Percentiles rank a stretch among this genome's conserved stretches.
These are phyloP conservation scores for Fermentozyma sake DNA, from an alignment of 1,139 yeast species.

Conservation along the genomic window DNA sequence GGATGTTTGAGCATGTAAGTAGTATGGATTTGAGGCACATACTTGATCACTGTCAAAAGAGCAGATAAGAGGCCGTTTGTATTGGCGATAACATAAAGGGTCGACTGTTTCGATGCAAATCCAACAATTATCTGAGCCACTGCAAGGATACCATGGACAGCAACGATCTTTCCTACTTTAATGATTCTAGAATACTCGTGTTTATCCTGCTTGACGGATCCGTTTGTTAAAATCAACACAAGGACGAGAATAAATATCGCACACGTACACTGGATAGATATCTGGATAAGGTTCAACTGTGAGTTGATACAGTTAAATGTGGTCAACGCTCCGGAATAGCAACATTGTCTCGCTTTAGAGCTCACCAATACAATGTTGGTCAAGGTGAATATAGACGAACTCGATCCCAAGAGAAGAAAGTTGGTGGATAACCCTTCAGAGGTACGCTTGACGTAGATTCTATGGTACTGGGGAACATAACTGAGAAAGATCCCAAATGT, in stretches of 20 bases:
- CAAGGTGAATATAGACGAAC: slow-evolving; percentile 67
- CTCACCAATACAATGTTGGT: slow-evolving; percentile 65
- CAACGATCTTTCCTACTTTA: slow-evolving; percentile 36
- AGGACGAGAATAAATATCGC: slow-evolving; percentile 57
- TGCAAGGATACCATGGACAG: slow-evolving; percentile 32
- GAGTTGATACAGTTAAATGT: slow-evolving; percentile 65
- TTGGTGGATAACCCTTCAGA: slow-evolving; percentile 80
- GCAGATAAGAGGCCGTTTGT: slow-evolving; percentile 62
- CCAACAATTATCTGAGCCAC: slow-evolving; percentile 30
- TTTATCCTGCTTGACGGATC: slow-evolving; percentile 44
- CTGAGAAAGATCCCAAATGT: slow-evolving; percentile 70
- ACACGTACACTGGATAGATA: slow-evolving; percentile 62
- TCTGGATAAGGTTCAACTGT: slow-evolving; percentile 66
- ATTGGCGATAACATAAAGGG: slow-evolving; percentile 45
- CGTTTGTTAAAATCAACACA: slow-evolving; percentile 44
- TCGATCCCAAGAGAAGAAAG: slow-evolving; percentile 67
- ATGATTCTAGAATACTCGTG: slow-evolving; percentile 41
- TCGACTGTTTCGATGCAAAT: slow-evolving; percentile 15
- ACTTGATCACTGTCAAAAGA: slow-evolving; percentile 61
- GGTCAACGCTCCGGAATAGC: slow-evolving; percentile 35
- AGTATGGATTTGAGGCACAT: slow-evolving; percentile 75
- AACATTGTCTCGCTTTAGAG: slow-evolving; percentile 50
- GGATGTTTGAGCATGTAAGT: slow-evolving; percentile 69
- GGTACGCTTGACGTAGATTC: slow-evolving; percentile 54
- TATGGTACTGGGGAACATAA: slow-evolving; percentile 71